phyloP scores from a whole-genome alignment of 2,329 filamentous ascomycete species.

The Epicoccum nigrum region DNA sequence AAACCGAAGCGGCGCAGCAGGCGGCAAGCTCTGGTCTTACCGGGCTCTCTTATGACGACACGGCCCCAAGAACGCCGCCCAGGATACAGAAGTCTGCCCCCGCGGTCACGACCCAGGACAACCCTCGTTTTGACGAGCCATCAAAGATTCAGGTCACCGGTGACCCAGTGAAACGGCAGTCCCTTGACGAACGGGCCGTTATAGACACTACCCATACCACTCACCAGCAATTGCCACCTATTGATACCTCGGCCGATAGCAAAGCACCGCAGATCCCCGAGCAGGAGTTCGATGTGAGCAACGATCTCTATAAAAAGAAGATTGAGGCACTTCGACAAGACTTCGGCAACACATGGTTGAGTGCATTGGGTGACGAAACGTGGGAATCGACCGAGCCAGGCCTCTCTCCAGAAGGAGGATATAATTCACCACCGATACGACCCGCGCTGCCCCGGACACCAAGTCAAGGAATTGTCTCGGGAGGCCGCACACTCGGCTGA shows the following conservation, averaged over 20 bases:
- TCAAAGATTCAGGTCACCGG: constrained; percentile 27
- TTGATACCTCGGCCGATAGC: constrained; percentile 37
- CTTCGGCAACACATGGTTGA: constrained; percentile 86
- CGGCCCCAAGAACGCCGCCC: constrained; percentile 26
- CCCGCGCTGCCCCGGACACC: constrained; percentile 42
- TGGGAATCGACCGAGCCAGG: constrained; percentile 52
- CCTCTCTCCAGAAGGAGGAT: constrained; percentile 41
- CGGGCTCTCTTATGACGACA: constrained; percentile 37
- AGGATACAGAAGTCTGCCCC: constrained; percentile 22
- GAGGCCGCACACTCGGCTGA: constrained; percentile 48
- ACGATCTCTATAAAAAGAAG: constrained; percentile 84
- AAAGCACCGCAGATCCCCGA: constrained; percentile 20
- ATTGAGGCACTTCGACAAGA: constrained; percentile 85
- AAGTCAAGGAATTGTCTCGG: constrained; percentile 49
- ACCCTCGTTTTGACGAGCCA: constrained; percentile 38
- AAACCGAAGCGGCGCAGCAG: constrained; percentile 50
- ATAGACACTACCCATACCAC: constrained; percentile 30
- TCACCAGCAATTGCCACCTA: constrained; percentile 38
- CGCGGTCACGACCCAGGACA: constrained; percentile 21
- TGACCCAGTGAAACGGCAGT: constrained; percentile 40
- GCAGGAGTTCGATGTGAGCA: constrained; percentile 68
- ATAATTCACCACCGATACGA: constrained; percentile 40
- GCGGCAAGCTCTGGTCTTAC: constrained; percentile 34
- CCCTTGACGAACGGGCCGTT: constrained; percentile 27
- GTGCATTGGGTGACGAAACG: constrained; percentile 78